Base-by-base conservation (phyloP, 225 moss, liverwort and hornwort species). In the Neckera pumila region DNA sequence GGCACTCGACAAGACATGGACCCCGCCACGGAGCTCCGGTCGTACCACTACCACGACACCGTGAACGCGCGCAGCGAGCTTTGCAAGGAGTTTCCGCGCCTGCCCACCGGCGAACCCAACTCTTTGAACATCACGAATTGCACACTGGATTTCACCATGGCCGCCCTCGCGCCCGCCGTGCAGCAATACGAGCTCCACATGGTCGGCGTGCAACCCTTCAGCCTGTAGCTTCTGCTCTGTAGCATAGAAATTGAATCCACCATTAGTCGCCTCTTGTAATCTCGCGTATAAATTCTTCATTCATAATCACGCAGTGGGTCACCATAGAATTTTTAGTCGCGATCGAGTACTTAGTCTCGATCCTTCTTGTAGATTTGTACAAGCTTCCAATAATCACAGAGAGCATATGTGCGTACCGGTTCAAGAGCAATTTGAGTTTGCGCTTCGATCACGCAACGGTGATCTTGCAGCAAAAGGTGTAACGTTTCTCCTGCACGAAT, bases 1-100 rank as follows among this genome's bases (percentile, higher is more conserved):
- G 86, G 89, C 17, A 59, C 9, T 3, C 16, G 21, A 21, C 80
- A 85, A 31, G 62, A 86, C 59, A 59, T 87, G 83, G 79, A 82
- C 63, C 56, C 57, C 63, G 67, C 83, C 40, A 66, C 65, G 54
- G 63, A 86, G 54, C 84, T 94, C 33, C 90, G 90, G 64, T 85
- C 84, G 84, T 94, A 87, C 87, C 94, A 94, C 87, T 93, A 88
- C 85, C 94, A 93, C 89, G 57, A 88, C 81, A 93, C 91, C 83
- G 28, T 92, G 36, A 86, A 86, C 31, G 34, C 18, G 53, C 88
- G 72, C 66, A 3, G 34, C 25, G 90, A 91, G 71, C 30, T 91
- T 28, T 93, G 93, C 88, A 62, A 45, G 76, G 92, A 86, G 71
- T 89, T 93, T 63, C 91, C 91, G 9, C 60, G 17, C 33, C 77